Conservation (phyloP, 2,329 filamentous ascomycete genomes). For the Aspergillus brasiliensis region DNA sequence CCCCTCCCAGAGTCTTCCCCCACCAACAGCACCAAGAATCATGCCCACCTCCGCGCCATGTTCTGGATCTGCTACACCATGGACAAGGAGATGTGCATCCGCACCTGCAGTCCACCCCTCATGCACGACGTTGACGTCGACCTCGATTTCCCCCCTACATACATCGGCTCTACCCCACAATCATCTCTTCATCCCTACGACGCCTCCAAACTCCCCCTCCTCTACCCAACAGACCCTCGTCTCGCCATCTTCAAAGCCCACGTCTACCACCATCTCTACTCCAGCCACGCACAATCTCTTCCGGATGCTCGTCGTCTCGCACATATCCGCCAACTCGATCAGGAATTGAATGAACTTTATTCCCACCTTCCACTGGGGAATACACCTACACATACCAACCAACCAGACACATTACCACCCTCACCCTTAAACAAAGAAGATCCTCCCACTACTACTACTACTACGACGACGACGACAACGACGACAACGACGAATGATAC, state of each 20-base stretch:
- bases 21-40: neutral
- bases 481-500: too few species aligned
- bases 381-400: too few species aligned
- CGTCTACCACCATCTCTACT: constrained; percentile 26
- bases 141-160: constrained; percentile 24
- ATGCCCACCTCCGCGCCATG: constrained; percentile 22
- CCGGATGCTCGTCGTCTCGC: constrained; percentile 24
- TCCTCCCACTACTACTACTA: too few species aligned
- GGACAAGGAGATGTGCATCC: constrained; percentile 29
- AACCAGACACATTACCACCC: too few species aligned
- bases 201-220: constrained; percentile 20
- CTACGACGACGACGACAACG: too few species aligned
- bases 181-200: constrained; percentile 15
- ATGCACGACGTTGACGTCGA: constrained; percentile 29
- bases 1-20: neutral
- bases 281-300: constrained; percentile 10
- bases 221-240: constrained; percentile 29
- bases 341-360: constrained; percentile 25
- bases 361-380: constrained; percentile 16
- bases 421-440: neutral
- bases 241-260: constrained; percentile 27
- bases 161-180: constrained; percentile 9
- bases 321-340: constrained; percentile 28
- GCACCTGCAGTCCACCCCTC: constrained; percentile 23
- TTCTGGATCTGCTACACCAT: constrained; percentile 30